Evolutionary conservation across 768 basidiomycete genomes (phyloP).

Genomic region (Favolaschia claudopus): DNA sequence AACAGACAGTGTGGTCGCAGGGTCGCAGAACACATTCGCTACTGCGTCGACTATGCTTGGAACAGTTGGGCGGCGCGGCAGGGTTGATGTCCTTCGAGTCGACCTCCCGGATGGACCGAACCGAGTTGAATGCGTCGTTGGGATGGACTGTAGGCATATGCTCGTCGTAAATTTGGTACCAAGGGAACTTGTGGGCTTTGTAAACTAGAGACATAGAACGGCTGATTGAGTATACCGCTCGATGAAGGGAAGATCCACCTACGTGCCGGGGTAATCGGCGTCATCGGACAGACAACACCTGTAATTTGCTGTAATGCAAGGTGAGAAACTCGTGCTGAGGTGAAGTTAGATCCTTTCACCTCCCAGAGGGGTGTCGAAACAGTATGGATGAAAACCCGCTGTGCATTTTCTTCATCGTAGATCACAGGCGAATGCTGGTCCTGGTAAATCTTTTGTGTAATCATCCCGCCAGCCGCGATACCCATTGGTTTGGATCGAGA

Average conservation of each 20-base stretch:
- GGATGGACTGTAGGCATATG: no score
- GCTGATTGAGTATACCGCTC: no score
- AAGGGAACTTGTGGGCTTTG: not conserved
- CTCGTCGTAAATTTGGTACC: no score
- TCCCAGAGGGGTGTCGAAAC: not conserved
- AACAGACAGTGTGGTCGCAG: no score
- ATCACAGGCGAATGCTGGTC: not conserved
- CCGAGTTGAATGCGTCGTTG: no score
- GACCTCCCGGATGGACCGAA: no score
- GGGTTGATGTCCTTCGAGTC: no score
- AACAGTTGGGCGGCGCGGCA: not conserved
- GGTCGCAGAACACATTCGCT: not conserved
- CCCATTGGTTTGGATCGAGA: no score
- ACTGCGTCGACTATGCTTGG: not conserved
- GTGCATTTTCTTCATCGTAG: not conserved
- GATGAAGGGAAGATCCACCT: no score
- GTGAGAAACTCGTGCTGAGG: not conserved
- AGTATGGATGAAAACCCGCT: conserved; percentile 7
- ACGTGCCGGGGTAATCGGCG: not conserved
- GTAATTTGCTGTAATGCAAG: not conserved
- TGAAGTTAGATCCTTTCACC: not conserved
- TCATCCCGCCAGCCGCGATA: conserved; percentile 1
- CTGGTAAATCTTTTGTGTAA: not conserved
- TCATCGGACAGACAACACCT: not conserved
- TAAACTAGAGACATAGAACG: not conserved